Percentiles rank a stretch among this genome's conserved stretches.
phyloP scores from a whole-genome alignment of 2,329 filamentous ascomycete genomes.

The Pezicula neosporulosa region DNA sequence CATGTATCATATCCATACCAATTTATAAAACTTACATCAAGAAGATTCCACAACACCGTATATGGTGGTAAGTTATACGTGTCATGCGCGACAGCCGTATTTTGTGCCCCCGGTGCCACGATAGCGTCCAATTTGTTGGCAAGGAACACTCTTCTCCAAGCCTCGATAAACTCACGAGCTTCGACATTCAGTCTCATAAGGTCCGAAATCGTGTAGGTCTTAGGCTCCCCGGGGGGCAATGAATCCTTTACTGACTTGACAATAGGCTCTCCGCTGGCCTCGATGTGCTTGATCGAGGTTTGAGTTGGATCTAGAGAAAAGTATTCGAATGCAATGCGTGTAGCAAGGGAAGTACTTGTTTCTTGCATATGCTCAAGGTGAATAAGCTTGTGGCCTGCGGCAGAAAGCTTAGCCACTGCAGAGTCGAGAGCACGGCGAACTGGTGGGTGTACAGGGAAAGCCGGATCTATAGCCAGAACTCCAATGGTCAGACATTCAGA shows the following conservation, averaged over 20 bases:
- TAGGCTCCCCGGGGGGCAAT: slow-evolving; percentile 14
- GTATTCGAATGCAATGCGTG: neutral
- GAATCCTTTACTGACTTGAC: neutral
- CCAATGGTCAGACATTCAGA: slow-evolving; percentile 21
- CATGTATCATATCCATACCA: no score
- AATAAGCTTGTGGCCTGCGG: slow-evolving; percentile 13
- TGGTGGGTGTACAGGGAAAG: slow-evolving; percentile 27
- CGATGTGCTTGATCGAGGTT: neutral
- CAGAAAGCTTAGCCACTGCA: slow-evolving; percentile 18
- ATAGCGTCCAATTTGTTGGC: slow-evolving; percentile 44
- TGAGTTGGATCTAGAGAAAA: neutral
- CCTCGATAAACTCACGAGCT: slow-evolving; percentile 28
- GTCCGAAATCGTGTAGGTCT: neutral
- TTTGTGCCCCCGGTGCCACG: slow-evolving; percentile 43
- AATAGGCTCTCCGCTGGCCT: neutral
- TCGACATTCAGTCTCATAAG: slow-evolving; percentile 5
- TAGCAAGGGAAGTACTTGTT: neutral
- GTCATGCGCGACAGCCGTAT: slow-evolving; percentile 49
- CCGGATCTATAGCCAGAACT: slow-evolving; percentile 24
- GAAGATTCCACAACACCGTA: slow-evolving; percentile 45
- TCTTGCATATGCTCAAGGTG: neutral
- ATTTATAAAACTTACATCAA: slow-evolving; percentile 39
- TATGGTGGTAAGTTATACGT: slow-evolving; percentile 41
- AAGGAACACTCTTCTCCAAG: slow-evolving; percentile 38
- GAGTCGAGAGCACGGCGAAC: slow-evolving; percentile 25